Evolutionary conservation across 2,329 filamentous ascomycete genomes (phyloP), one percentile per base, ranked within the genome.

Genomic region (Ceratocystis papillata): DNA sequence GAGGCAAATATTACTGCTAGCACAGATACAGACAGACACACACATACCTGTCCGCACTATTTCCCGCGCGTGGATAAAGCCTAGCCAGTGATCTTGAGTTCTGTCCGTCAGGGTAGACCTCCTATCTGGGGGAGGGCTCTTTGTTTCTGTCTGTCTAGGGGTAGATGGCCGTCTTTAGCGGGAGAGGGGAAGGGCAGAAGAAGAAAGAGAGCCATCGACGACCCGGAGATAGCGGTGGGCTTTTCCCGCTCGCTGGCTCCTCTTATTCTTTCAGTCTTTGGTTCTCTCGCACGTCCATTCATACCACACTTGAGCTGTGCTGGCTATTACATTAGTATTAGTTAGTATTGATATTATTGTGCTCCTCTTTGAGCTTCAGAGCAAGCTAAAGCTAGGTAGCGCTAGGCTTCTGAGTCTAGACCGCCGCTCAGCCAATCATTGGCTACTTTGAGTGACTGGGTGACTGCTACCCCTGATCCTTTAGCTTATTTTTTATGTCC

Each of bases 401-500:
- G 53, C 53, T 33, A 12, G 53, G 10, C 28, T 33, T 17, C 22
- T 30, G 37, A 57, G 53, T 30, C 53, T 30, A 57, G 53, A 57
- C 22, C 53, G 15, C 53, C 30, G 4, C 25, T n/a, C 53, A 30
- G 53, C 60, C 60, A 44, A 44, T 44, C 60, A 44, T 62, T 62
- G 33, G 8, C 60, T 20, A 5, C 20, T 22, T 30, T 62, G 59
- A 44, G 59, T 5, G 28, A 10, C 28, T 57, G 28, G 1, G 15
- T 3, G 53, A 17, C 53, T 6, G 15, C 6, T 17, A n/a, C 53
- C 53, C 53, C 53, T 57, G 53, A 57, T 57, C 53, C 53, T 57
- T 57, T 57, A 28, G 17, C 46, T 60, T 28, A 5, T 50, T 64
- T 57, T 59, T 41, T 3, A 63, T 63, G 30, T 64, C 37, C 30